Conservation (phyloP, 2,329 filamentous ascomycete species). For the Lachnum nothofagi region DNA sequence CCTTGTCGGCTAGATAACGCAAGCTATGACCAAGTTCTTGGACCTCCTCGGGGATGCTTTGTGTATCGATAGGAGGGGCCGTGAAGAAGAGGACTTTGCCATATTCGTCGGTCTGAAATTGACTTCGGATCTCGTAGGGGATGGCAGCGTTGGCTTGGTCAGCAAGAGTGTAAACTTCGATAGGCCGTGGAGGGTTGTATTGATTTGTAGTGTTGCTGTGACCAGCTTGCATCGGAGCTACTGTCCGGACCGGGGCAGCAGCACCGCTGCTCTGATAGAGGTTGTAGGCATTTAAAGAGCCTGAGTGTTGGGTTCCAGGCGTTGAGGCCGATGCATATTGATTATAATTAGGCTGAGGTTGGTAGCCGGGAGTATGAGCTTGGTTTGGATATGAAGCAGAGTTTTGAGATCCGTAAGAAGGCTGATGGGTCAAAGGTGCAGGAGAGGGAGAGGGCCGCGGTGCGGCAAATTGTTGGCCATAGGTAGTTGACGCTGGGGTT, state of each 20-base stretch:
- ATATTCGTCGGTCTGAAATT: conserved; percentile 61
- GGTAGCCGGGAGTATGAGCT: conserved; percentile 27
- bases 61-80: conserved; percentile 52
- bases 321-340: conserved; percentile 20
- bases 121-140: conserved; percentile 56
- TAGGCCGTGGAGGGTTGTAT: conserved; percentile 55
- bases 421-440: conserved; percentile 26
- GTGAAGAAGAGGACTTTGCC: conserved; percentile 66
- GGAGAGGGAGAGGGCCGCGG: conserved; percentile 29
- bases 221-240: conserved; percentile 11
- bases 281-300: conserved; percentile 22
- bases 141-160: conserved; percentile 61
- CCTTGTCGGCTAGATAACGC: conserved; percentile 45
- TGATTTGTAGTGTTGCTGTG: conserved; percentile 29
- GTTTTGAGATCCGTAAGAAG: conserved; percentile 28
- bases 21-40: conserved; percentile 43
- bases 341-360: conserved; percentile 17
- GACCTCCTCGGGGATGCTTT: conserved; percentile 23
- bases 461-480: conserved; percentile 29
- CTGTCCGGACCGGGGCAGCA: conserved; percentile 15
- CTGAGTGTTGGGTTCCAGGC: conserved; percentile 24
- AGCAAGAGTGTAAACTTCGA: conserved; percentile 60
- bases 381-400: conserved; percentile 15
- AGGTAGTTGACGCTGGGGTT: conserved; percentile 19
- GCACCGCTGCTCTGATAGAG: conserved; percentile 22